Percentiles rank a stretch among this genome's conserved stretches.
phyloP scores from a whole-genome alignment of 192 early-diverging fungal genomes.

The Entomortierella parvispora region DNA sequence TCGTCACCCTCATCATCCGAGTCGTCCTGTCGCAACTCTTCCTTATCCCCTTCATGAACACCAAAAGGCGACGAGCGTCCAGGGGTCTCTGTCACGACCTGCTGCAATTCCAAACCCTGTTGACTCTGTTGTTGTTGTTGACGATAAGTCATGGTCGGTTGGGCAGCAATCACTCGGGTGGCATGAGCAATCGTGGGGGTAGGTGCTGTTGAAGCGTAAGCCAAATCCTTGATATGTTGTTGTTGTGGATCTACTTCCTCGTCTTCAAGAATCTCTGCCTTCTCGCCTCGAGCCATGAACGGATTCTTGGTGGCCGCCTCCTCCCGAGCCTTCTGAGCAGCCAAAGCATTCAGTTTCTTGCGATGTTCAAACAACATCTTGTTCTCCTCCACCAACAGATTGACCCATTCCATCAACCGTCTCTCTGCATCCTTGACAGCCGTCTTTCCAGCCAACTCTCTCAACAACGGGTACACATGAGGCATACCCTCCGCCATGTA shows the following conservation, averaged over 20 bases:
- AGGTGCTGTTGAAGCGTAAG: conserved; percentile 1
- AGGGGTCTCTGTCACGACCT: conserved; percentile 28
- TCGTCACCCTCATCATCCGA: conserved; percentile 47
- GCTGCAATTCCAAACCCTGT: conserved; percentile 12
- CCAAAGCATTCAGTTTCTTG: conserved; percentile 27
- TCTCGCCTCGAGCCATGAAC: not conserved
- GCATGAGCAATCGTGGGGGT: conserved; percentile 33
- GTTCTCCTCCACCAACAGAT: conserved; percentile 50
- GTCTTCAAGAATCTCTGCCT: no score
- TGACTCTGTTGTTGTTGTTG: no score
- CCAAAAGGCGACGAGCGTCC: not conserved
- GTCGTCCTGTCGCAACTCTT: conserved; percentile 38
- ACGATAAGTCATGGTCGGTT: conserved; percentile 16
- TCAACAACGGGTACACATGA: conserved; percentile 28
- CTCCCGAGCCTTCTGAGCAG: not conserved
- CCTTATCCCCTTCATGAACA: conserved; percentile 29
- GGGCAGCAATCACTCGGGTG: conserved; percentile 28
- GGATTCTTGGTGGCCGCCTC: not conserved
- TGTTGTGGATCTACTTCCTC: no score
- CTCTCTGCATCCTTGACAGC: conserved; percentile 50
- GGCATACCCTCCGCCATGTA: conserved; percentile 51
- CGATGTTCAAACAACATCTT: conserved; percentile 38
- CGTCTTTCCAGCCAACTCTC: conserved; percentile 40
- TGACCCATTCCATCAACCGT: conserved; percentile 46
- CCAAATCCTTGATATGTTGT: conserved; percentile 2